These are phyloP conservation scores for Cystofilobasidium bisporidii DNA, from an alignment of 768 basidiomycete species.

Conservation along the genomic window DNA sequence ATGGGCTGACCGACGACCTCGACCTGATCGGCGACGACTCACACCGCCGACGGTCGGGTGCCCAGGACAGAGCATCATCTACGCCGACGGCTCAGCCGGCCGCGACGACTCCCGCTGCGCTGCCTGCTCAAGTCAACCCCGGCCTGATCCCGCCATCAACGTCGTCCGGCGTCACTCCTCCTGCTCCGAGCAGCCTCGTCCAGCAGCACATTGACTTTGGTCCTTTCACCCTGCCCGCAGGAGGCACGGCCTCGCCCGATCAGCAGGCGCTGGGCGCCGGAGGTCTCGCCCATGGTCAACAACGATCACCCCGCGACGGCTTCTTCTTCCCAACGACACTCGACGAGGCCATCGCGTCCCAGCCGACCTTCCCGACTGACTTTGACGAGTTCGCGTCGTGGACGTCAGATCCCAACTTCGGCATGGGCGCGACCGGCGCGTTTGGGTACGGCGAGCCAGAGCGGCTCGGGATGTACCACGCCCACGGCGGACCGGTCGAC, in stretches of 20 bases:
- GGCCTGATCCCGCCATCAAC: no score
- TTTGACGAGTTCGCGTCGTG: neutral
- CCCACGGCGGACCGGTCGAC: neutral
- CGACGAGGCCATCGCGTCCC: slow-evolving; percentile 21
- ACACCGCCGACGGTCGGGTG: slow-evolving; percentile 4
- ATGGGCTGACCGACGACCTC: slow-evolving; percentile 14
- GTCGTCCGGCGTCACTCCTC: no score
- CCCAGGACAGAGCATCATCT: neutral
- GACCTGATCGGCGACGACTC: slow-evolving; percentile 21
- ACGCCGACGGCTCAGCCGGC: neutral
- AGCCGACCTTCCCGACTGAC: slow-evolving; percentile 8
- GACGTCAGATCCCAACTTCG: neutral
- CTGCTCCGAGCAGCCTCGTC: neutral
- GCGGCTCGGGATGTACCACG: neutral
- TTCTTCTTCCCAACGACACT: slow-evolving; percentile 18
- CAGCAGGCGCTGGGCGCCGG: no score
- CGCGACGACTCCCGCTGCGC: neutral
- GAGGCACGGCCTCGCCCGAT: no score
- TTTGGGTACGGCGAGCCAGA: slow-evolving; percentile 2
- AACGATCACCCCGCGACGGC: neutral
- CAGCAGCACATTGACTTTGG: no score
- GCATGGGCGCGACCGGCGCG: neutral
- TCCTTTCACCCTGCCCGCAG: no score
- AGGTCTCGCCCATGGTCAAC: no score
- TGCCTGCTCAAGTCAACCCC: neutral